phyloP scores from a whole-genome alignment of 352 stramenopile genomes.

The Pilasporangium apinafurcum region DNA sequence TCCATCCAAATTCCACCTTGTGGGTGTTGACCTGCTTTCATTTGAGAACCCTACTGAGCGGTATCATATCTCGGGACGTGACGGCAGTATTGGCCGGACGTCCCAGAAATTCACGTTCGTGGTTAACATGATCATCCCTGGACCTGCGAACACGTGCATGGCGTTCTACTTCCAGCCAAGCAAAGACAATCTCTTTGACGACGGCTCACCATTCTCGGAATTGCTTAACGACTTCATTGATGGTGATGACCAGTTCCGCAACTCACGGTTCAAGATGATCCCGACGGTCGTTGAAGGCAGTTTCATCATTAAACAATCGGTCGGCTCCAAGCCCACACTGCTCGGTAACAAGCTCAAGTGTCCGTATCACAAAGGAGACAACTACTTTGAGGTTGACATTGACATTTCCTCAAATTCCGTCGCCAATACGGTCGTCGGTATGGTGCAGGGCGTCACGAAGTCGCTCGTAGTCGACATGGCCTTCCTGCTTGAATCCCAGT shows the following conservation, averaged over 20 bases:
- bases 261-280: conserved; percentile 98
- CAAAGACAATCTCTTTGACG: conserved; percentile 79
- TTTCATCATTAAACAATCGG: conserved; percentile 94
- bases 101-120: conserved; percentile 84
- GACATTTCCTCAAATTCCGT: conserved; percentile 93
- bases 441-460: conserved; percentile 87
- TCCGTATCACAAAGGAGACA: conserved; percentile 77
- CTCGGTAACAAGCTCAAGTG: conserved; percentile 96
- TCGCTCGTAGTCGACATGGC: conserved; percentile 87
- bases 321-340: conserved; percentile 94
- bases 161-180: conserved; percentile 84
- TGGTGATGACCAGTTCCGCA: conserved; percentile 92
- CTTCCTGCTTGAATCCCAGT: conserved; percentile 82
- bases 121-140: conserved; percentile 87
- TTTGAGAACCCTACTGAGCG: conserved; percentile 66
- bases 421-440: conserved; percentile 82
- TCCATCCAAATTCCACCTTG: conserved; percentile 67
- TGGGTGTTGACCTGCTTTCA: conserved; percentile 76
- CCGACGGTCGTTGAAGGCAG: conserved; percentile 95
- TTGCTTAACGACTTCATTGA: conserved; percentile 90
- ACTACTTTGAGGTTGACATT: conserved; percentile 96
- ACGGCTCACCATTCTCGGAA: conserved; percentile 84
- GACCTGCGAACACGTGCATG: conserved; percentile 70
- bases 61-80: conserved; percentile 68
- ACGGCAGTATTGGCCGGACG: conserved; percentile 67